Evolutionary conservation across 768 basidiomycete genomes (phyloP), one percentile per base, ranked within the genome.

Genomic region (Trametes cingulata): DNA sequence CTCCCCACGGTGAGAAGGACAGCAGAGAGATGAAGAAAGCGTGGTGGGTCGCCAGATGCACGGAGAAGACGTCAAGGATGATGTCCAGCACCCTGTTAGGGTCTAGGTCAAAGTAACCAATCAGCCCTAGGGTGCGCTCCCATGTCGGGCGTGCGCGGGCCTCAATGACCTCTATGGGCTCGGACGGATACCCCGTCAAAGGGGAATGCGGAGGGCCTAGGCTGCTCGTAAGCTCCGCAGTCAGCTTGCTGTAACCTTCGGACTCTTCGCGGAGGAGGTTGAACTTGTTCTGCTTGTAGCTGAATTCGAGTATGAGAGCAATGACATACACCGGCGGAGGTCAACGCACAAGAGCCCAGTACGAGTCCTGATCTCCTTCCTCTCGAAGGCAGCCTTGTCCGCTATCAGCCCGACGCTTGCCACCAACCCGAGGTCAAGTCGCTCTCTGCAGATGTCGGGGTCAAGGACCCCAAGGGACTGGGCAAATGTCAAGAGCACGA

Each of bases 221-320:
- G 67, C 82, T 83, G 64, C 86, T 86, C 12, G 86, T 85, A 39
- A 99, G 78, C 68, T 98, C 93, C 10, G 89, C 85, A 25, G 88
- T 84, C 33, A 98, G 84, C 73, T 95, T 95, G 72, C 93, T 93
- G 76, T 94, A 99, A 8, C 97, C 97, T 77, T 98, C 96, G 0
- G 95, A 95, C 68, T 97, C 93, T 76, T 99, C 97, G 37, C 97
- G 89, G 15, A 98, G 83, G 39, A 99, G 83, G 71, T 98, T 99
- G 80, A 95, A 96, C 75, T 98, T 99, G 77, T 94, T 94, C 74
- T 99, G 96, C 73, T 94, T 95, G 78, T 95, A 96, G 72, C 93
- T 95, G 69, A n/a, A 53, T 17, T 24, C 24, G 33, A 24, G 22
- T 61, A 43, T 22, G 58, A 39, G 52, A 58, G 52, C 37, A 47